Evolutionary conservation across 2,329 filamentous ascomycete genomes (phyloP).

Genomic region (Xylariaceae sp.): DNA sequence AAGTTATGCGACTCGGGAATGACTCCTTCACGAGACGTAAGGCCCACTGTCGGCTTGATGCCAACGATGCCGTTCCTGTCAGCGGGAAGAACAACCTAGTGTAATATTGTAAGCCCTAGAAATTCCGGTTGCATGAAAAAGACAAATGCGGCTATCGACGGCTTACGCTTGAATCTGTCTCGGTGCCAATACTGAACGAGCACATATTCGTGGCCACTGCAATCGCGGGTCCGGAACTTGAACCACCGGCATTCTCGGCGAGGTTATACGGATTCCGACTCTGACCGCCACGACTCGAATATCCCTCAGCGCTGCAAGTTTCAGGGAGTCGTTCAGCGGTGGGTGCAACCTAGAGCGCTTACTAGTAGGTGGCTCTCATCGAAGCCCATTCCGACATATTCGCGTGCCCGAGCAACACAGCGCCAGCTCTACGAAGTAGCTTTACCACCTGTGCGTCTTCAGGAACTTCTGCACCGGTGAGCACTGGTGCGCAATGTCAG

Average conservation of each 20-base stretch:
- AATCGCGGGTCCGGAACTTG: constrained; percentile 66
- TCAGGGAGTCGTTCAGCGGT: neutral
- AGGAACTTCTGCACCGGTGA: constrained; percentile 39
- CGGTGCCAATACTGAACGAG: constrained; percentile 70
- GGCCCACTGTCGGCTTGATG: constrained; percentile 74
- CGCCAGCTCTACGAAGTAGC: constrained; percentile 36
- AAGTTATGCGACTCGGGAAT: constrained; percentile 60
- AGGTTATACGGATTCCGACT: constrained; percentile 69
- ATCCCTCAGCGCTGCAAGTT: constrained; percentile 55
- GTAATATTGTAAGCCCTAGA: neutral
- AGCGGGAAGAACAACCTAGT: constrained; percentile 60
- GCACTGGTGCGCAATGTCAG: neutral
- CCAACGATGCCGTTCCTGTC: constrained; percentile 70
- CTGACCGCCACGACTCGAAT: constrained; percentile 66
- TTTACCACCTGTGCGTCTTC: constrained; percentile 44
- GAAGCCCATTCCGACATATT: constrained; percentile 75
- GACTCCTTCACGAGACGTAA: constrained; percentile 66
- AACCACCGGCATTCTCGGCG: constrained; percentile 68
- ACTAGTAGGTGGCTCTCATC: constrained; percentile 69
- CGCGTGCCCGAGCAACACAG: constrained; percentile 70
- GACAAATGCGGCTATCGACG: neutral
- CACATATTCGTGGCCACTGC: constrained; percentile 66
- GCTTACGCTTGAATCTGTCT: constrained; percentile 72
- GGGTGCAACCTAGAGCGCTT: neutral
- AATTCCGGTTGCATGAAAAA: neutral